Evolutionary conservation across 352 stramenopile species (phyloP).

Genomic region (Phytophthora fragariae): DNA sequence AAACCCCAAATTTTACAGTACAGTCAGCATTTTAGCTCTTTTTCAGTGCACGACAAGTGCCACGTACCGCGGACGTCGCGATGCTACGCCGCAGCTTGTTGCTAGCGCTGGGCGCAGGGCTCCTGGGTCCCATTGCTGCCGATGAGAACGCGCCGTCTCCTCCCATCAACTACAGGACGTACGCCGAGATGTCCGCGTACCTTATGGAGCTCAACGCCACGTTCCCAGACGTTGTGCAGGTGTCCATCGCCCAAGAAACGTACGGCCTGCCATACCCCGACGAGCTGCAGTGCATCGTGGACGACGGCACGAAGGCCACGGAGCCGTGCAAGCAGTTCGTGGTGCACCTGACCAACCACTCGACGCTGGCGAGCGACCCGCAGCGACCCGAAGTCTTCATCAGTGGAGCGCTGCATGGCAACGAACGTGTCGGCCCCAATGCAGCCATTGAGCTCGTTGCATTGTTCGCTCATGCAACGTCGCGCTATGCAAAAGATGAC

Average conservation of each 20-base stretch:
- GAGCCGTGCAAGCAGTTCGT: conserved; percentile 86
- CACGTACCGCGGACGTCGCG: conserved; percentile 14
- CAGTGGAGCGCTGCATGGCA: conserved; percentile 96
- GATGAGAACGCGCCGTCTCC: conserved; percentile 13
- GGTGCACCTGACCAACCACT: conserved; percentile 91
- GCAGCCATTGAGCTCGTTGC: conserved; percentile 92
- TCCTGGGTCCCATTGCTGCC: conserved; percentile 1
- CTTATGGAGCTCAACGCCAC: conserved; percentile 74
- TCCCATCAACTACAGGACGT: conserved; percentile 65
- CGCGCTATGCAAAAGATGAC: conserved; percentile 40
- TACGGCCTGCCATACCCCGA: conserved; percentile 80
- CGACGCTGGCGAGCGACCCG: conserved; percentile 67
- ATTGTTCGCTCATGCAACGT: conserved; percentile 78
- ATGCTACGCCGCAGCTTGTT: conserved; percentile 25
- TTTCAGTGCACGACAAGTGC: conserved; percentile 14
- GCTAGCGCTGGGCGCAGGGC: conserved; percentile 15
- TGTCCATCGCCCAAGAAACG: conserved; percentile 85
- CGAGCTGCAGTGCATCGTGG: conserved; percentile 66
- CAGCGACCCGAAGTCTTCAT: conserved; percentile 96
- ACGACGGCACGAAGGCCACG: conserved; percentile 44
- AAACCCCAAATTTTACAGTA: conserved; percentile 7
- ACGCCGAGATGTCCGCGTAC: conserved; percentile 71
- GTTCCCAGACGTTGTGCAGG: conserved; percentile 81
- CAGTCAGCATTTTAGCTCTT: conserved; percentile 9
- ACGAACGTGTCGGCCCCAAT: conserved; percentile 94